phyloP scores from a whole-genome alignment of 345 rosid species.

The Nephelium lappaceum region DNA sequence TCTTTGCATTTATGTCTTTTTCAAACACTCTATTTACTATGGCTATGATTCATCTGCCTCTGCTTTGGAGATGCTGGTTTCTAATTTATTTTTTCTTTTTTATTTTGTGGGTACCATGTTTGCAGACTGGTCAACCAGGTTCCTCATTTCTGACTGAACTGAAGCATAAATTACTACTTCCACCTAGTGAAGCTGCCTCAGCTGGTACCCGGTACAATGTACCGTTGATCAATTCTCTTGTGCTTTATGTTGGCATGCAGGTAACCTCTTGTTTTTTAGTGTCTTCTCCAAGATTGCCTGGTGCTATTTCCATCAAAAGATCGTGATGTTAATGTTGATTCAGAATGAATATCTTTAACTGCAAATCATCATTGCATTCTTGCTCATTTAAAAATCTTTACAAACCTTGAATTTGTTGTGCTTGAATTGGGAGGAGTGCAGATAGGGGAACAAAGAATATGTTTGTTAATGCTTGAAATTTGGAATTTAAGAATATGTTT shows the following conservation, averaged over 20 bases:
- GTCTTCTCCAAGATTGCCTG: not conserved
- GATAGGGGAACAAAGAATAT: not conserved
- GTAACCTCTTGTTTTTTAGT: slow-evolving; percentile 34
- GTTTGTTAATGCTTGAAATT: not conserved
- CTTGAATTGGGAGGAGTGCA: too few species aligned
- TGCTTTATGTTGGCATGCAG: slow-evolving; percentile 99
- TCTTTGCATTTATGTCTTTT: not conserved
- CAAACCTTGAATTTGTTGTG: not conserved
- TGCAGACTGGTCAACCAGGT: slow-evolving; percentile 76
- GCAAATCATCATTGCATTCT: not conserved
- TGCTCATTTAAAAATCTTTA: not conserved
- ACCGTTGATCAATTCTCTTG: slow-evolving; percentile 92
- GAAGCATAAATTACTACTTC: slow-evolving; percentile 80
- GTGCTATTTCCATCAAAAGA: not conserved
- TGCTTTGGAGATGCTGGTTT: not conserved
- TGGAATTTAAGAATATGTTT: too few species aligned
- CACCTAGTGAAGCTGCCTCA: slow-evolving; percentile 70
- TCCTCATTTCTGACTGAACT: slow-evolving; percentile 73
- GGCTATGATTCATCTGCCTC: not conserved
- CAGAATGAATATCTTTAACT: not conserved
- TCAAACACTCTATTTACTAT: not conserved
- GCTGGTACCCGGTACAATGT: slow-evolving; percentile 92
- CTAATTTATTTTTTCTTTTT: not conserved
- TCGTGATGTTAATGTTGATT: not conserved
- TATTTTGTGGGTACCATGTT: not conserved